Conservation (phyloP, 805 yeast species). For the Novakomyces olei region DNA sequence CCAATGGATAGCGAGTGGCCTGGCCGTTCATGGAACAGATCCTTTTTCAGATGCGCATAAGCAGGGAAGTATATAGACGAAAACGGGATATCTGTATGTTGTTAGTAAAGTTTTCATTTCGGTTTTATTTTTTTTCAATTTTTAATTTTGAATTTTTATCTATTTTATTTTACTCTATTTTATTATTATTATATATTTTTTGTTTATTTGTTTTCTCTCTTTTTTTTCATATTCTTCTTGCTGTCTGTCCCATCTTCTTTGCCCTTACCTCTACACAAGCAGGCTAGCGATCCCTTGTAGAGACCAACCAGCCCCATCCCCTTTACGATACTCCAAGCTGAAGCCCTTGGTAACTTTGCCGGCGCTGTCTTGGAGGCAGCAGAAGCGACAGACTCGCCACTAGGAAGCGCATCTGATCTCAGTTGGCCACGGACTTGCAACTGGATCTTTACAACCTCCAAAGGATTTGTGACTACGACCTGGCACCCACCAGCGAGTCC, state of each 20-base stretch:
- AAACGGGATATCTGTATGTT: conserved; percentile 95
- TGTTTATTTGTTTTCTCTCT: no score
- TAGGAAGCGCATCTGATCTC: no score
- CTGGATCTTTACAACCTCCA: conserved; percentile 86
- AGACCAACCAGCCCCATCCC: conserved; percentile 67
- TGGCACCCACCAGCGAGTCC: conserved; percentile 92
- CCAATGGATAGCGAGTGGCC: conserved; percentile 47
- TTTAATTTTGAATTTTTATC: no score
- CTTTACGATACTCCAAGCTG: conserved; percentile 51
- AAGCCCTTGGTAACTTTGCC: conserved; percentile 22
- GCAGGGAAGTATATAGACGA: conserved; percentile 94
- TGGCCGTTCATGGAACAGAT: conserved; percentile 66
- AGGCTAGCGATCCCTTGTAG: conserved; percentile 79
- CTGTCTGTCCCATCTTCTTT: no score
- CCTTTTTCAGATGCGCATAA: conserved; percentile 75
- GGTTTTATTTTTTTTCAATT: no score
- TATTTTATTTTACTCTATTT: no score
- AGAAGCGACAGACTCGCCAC: no score
- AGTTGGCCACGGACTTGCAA: conserved; percentile 77
- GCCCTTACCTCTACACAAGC: conserved; percentile 70
- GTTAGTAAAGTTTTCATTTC: no score
- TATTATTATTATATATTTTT: no score
- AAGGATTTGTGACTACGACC: conserved; percentile 85
- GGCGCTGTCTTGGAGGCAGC: conserved; percentile 21
- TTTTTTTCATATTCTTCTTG: no score